A percentile compares a stretch with the other conserved stretches of the same genome.
phyloP scores from a whole-genome alignment of 768 basidiomycete genomes.

The Boletellus ananas region DNA sequence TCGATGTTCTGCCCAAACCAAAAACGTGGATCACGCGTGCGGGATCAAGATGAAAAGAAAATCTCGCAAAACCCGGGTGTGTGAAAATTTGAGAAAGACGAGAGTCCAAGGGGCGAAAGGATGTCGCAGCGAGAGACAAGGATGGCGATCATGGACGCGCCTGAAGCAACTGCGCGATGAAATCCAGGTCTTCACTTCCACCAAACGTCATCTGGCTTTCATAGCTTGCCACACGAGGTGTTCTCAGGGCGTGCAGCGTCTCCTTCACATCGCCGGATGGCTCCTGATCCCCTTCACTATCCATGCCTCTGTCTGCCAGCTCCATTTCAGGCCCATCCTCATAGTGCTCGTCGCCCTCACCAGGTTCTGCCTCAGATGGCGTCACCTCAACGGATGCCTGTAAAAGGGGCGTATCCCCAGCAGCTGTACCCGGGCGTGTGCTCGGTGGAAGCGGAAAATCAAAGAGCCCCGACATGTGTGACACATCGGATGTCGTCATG shows the following conservation, averaged over 20 bases:
- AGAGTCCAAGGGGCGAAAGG: neutral
- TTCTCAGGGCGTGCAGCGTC: slow-evolving; percentile 12
- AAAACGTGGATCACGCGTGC: slow-evolving; percentile 6
- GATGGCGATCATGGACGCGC: slow-evolving; percentile 7
- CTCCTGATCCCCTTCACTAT: neutral
- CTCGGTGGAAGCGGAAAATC: slow-evolving; percentile 67
- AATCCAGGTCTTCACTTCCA: slow-evolving; percentile 24
- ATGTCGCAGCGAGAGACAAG: neutral
- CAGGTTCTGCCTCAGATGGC: slow-evolving; percentile 1
- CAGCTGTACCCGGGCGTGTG: slow-evolving; percentile 19
- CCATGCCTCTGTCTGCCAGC: neutral
- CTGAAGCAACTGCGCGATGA: slow-evolving; percentile 13
- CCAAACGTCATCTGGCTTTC: slow-evolving; percentile 25
- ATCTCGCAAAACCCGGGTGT: slow-evolving; percentile 10
- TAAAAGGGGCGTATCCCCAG: slow-evolving; percentile 40
- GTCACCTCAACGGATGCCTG: slow-evolving; percentile 40
- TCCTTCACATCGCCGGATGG: slow-evolving; percentile 12
- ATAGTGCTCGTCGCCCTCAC: neutral
- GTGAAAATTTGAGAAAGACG: neutral
- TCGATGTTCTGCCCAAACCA: slow-evolving; percentile 5
- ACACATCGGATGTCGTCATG: slow-evolving; percentile 55
- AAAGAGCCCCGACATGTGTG: slow-evolving; percentile 66
- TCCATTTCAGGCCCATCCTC: neutral
- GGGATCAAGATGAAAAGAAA: slow-evolving; percentile 6
- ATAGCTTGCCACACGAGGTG: slow-evolving; percentile 5